Evolutionary conservation across 1,284 basidiomycete species (phyloP).

Genomic region (Malassezia brasiliensis): DNA sequence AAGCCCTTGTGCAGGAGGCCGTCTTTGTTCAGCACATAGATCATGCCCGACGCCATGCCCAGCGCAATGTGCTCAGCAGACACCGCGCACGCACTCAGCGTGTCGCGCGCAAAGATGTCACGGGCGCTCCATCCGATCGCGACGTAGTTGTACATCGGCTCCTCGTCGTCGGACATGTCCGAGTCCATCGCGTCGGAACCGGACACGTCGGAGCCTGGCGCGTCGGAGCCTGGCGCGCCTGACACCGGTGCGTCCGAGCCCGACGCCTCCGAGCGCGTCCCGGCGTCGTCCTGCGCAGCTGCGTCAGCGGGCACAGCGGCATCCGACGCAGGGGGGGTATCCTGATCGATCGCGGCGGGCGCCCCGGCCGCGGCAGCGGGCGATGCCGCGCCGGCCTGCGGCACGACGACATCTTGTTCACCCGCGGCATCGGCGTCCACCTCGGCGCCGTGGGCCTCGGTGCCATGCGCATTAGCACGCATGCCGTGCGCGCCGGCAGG

Average conservation of each 20-base stretch:
- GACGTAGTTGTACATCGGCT: constrained; percentile 71
- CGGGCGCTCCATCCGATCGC: constrained; percentile 64
- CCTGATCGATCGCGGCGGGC: too few species aligned
- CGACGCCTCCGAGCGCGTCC: not conserved
- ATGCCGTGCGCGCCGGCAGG: too few species aligned
- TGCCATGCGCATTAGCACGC: too few species aligned
- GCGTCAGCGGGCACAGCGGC: not conserved
- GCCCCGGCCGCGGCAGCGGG: too few species aligned
- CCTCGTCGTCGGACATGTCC: constrained; percentile 15
- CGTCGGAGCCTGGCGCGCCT: too few species aligned
- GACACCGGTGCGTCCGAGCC: too few species aligned
- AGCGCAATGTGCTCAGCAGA: constrained; percentile 59
- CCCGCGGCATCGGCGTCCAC: too few species aligned
- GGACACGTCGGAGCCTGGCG: not conserved
- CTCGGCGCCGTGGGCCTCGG: too few species aligned
- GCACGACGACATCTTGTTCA: too few species aligned
- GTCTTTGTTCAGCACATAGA: constrained; percentile 71
- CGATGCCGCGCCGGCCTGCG: too few species aligned
- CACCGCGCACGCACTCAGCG: constrained; percentile 53
- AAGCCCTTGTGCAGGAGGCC: constrained; percentile 81
- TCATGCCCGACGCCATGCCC: constrained; percentile 82
- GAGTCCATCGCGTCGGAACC: not conserved
- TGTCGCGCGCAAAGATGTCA: constrained; percentile 78
- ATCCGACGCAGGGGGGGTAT: too few species aligned
- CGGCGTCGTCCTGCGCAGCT: not conserved